Evolutionary conservation across 306 rosid species (phyloP), one percentile per base, ranked within the genome.

Genomic region (Pueraria montana): DNA sequence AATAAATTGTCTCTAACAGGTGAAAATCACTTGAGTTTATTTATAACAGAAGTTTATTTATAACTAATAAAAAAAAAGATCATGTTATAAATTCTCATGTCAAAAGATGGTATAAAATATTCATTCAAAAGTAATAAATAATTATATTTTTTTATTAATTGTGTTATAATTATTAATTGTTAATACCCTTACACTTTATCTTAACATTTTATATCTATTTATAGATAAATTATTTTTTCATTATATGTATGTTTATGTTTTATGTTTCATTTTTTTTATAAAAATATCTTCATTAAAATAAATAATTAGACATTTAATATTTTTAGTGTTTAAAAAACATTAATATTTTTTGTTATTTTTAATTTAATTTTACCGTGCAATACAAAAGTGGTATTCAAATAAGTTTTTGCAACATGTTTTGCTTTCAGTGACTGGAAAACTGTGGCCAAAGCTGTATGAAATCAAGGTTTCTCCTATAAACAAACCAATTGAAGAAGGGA

Each of bases 371-470:
- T 50, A 4, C 23, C 3, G 2, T 17, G 58, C 23, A 52, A 52
- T 6, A 17, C 58, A n/a, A 20, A 20, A 55, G 14, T 20, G 63
- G 21, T 56, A 23, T 53, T n/a, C 12, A 27, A 34, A 14, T 4
- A 74, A 65, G 24, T 40, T 72, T 4, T 30, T 82, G 34, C 63
- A 27, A 79, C 21, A 4, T 55, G 45, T 32, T 32, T 73, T 86
- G 50, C 40, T 80, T 83, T 82, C 93, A 95, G 98, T 95, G 84
- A 95, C 98, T 0, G 98, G 98, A 80, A 95, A 95, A 87, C 80
- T 88, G 17, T 95, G 98, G 98, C 98, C 98, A 30, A 88, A 88
- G 90, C 89, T 95, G 61, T 93, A 79, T 80, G 98, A 95, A 89
- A 87, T 93, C 84, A 88, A 88, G 86, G 73, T 92, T 80, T 67